phyloP scores from a whole-genome alignment of 305 asterid species.

The Solanum hybrid region DNA sequence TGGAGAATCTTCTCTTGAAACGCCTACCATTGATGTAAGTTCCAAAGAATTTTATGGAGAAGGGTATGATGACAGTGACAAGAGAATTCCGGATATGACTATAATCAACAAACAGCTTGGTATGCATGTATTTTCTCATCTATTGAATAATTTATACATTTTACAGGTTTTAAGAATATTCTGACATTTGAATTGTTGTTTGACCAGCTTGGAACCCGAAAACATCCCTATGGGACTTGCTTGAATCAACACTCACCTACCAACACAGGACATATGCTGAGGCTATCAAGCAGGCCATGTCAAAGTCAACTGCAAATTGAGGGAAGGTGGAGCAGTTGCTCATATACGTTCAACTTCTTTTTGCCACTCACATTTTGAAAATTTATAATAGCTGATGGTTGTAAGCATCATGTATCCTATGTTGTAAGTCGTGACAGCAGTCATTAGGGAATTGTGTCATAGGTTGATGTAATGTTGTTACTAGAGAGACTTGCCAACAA shows the following conservation, averaged over 20 bases:
- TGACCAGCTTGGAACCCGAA: conserved; percentile 74
- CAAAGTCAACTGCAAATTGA: conserved; percentile 53
- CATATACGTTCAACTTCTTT: conserved; percentile 11
- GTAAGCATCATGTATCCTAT: conserved; percentile 23
- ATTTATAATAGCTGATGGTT: conserved; percentile 9
- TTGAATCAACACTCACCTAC: conserved; percentile 78
- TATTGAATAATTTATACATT: background rate
- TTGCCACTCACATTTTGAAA: conserved; percentile 6
- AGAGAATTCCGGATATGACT: conserved; percentile 87
- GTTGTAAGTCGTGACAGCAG: conserved; percentile 13
- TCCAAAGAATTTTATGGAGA: conserved; percentile 84
- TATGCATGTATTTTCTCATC: conserved; percentile 14
- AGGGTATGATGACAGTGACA: conserved; percentile 89
- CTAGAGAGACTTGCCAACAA: conserved; percentile 13
- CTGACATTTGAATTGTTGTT: background rate
- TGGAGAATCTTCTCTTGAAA: conserved; percentile 49
- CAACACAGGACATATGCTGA: conserved; percentile 85
- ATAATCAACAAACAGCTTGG: conserved; percentile 86
- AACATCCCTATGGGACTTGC: conserved; percentile 84
- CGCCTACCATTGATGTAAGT: conserved; percentile 67
- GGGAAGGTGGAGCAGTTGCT: conserved; percentile 4
- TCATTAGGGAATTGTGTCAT: conserved; percentile 15
- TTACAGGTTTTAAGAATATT: background rate
- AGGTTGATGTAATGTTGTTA: conserved; percentile 18
- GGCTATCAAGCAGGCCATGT: conserved; percentile 64